These are phyloP conservation scores for Phyllosticta paracitricarpa DNA, from an alignment of 2,329 filamentous ascomycete species.

Conservation along the genomic window DNA sequence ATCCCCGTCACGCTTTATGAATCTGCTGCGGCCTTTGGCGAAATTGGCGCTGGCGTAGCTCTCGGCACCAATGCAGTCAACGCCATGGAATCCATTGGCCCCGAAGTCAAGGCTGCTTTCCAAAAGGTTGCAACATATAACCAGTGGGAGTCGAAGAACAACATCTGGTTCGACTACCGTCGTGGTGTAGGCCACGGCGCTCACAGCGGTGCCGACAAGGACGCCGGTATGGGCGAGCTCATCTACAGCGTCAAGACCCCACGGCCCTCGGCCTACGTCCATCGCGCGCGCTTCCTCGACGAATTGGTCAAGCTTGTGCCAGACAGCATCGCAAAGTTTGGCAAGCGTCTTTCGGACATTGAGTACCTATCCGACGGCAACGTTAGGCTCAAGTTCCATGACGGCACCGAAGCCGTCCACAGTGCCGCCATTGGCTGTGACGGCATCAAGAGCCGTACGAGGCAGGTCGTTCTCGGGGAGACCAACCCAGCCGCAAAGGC, in stretches of 20 bases:
- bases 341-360: slow-evolving; percentile 26
- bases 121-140: slow-evolving; percentile 33
- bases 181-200: slow-evolving; percentile 22
- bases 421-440: slow-evolving; percentile 51
- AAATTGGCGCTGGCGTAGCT: slow-evolving; percentile 49
- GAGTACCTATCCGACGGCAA: slow-evolving; percentile 18
- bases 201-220: slow-evolving; percentile 9
- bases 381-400: slow-evolving; percentile 30
- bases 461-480: slow-evolving; percentile 43
- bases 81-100: slow-evolving; percentile 45
- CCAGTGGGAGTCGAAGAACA: slow-evolving; percentile 23
- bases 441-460: slow-evolving; percentile 50
- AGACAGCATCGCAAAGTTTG: slow-evolving; percentile 27
- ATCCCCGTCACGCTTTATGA: slow-evolving; percentile 47
- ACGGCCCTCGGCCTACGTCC: slow-evolving; percentile 24
- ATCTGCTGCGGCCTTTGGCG: slow-evolving; percentile 42
- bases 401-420: slow-evolving; percentile 35
- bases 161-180: slow-evolving; percentile 35
- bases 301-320: slow-evolving; percentile 41
- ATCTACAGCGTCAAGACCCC: slow-evolving; percentile 17
- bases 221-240: slow-evolving; percentile 17
- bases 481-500: slow-evolving; percentile 36
- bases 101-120: slow-evolving; percentile 35
- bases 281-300: slow-evolving; percentile 41
- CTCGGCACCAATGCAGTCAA: slow-evolving; percentile 47